Evolutionary conservation across 768 basidiomycete species (phyloP), one percentile per base, ranked within the genome.

Genomic region (Mycena rosella): DNA sequence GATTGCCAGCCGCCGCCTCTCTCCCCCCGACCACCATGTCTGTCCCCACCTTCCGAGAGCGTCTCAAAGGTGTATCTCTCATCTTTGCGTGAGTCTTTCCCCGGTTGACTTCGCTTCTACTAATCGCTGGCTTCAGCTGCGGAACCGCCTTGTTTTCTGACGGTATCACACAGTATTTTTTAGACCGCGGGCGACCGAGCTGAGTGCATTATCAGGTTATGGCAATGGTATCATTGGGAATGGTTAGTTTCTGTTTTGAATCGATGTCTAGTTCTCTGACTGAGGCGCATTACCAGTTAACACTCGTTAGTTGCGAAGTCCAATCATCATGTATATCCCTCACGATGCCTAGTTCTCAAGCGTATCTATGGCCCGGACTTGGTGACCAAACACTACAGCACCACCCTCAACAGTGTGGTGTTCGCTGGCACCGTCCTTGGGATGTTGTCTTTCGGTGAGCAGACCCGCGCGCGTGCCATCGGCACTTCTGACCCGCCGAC

Each of bases 121-220:
- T 44, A 42, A 45, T 45, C 53, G 55, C 36, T 24, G 67, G 61
- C 42, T 57, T 59, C 57, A 94, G 93, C 18, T 95, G 94, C 76
- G 94, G 94, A 74, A 96, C 94, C 4, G 94, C 94, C 48, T 82
- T 95, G 49, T 95, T 96, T 80, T 94, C 93, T 29, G 94, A 96
- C 77, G 94, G 93, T 91, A 78, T n/a, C n/a, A n/a, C n/a, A n/a
- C n/a, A n/a, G n/a, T n/a, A n/a, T n/a, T 48, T 18, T 15, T 3
- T 8, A 7, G 18, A 71, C n/a, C n/a, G n/a, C n/a, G n/a, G n/a
- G 17, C n/a, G n/a, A n/a, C n/a, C n/a, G n/a, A n/a, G n/a, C n/a
- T n/a, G n/a, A n/a, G n/a, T n/a, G n/a, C 14, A n/a, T 53, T 22
- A 63, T 11, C 56, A 94, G 92, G 93, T 30, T 95, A 94, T 76